Evolutionary conservation across 2,329 filamentous ascomycete genomes (phyloP), one percentile per base, ranked within the genome.

Genomic region (Reticulascus tulasneorum): DNA sequence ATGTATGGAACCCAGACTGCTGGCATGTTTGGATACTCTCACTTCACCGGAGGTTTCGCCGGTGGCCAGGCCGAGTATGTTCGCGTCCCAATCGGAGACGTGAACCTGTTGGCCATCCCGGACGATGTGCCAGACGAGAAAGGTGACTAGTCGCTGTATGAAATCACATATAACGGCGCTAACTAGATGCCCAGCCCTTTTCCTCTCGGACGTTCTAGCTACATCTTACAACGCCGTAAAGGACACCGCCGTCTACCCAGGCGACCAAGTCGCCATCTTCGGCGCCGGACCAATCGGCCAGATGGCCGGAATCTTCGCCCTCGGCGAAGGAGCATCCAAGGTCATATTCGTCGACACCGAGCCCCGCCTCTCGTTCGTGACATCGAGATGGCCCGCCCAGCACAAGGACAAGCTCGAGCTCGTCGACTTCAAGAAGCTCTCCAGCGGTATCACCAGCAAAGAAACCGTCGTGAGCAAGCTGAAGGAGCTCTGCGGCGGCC

Each of bases 51-150:
- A 7, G 89, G 89, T 0, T 94, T 91, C 54, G 86, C 87, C 1
- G 87, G 89, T 31, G 88, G 88, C 0, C 89, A 94, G 60, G 84
- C 87, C 5, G 89, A 94, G 62, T 94, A 88, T 51, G 82, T 90
- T 1, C 77, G 88, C 7, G 86, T 94, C 7, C 87, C 89, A 0
- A 76, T 81, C 20, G 88, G 79, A 19, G 84, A 93, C 49, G 80
- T 87, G 41, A 94, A 94, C 53, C 67, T 94, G 16, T 70, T 94
- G 10, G 79, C 82, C 50, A 77, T 94, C 6, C 88, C 89, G 2
- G 80, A 85, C 35, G 74, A 75, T 47, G 82, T 94, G 0, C 85
- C 87, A 0, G 88, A 94, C 52, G 89, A 94, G 67, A 89, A 91
- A 64, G n/a, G n/a, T n/a, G 85, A 60, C 58, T 35, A 41, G 48